A percentile compares a stretch with the other conserved stretches of the same genome.
Evolutionary conservation across 2,329 filamentous ascomycete species (phyloP).

Genomic region (Hymenoscyphus linearis): DNA sequence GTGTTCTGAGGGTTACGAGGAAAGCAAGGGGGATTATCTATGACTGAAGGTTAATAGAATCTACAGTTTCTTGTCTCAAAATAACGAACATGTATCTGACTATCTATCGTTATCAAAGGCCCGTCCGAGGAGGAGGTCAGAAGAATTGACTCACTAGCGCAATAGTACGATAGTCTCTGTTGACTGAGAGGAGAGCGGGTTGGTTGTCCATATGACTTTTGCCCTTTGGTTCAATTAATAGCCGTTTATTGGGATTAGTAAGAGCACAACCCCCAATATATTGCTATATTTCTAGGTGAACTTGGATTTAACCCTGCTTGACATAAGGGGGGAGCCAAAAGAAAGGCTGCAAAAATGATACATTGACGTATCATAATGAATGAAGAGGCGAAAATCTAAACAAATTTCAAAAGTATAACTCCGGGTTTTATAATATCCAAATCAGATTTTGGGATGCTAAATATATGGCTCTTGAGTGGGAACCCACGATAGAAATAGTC

Average conservation of each 20-base stretch:
- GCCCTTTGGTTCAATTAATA: slow-evolving; percentile 33
- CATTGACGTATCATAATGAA: background rate
- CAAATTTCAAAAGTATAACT: background rate
- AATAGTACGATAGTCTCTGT: slow-evolving; percentile 53
- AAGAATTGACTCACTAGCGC: slow-evolving; percentile 42
- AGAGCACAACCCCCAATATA: slow-evolving; percentile 57
- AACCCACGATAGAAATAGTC: background rate
- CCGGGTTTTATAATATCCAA: background rate
- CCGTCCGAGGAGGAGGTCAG: background rate
- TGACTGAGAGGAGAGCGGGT: slow-evolving; percentile 41
- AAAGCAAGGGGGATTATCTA: slow-evolving; percentile 62
- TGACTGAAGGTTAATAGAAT: background rate
- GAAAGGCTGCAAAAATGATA: slow-evolving; percentile 21
- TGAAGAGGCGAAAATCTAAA: background rate
- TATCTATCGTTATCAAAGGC: slow-evolving; percentile 33
- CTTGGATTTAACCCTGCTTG: slow-evolving; percentile 39
- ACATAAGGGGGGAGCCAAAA: slow-evolving; percentile 31
- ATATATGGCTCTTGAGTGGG: background rate
- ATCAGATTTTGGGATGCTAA: background rate
- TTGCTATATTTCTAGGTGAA: slow-evolving; percentile 50
- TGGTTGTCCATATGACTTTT: slow-evolving; percentile 53
- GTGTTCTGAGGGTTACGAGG: slow-evolving; percentile 48
- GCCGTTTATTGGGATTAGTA: background rate
- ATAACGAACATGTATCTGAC: slow-evolving; percentile 40
- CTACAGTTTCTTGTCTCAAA: background rate